phyloP scores from a whole-genome alignment of 352 stramenopile species.

The Phytophthora fragariaefolia region DNA sequence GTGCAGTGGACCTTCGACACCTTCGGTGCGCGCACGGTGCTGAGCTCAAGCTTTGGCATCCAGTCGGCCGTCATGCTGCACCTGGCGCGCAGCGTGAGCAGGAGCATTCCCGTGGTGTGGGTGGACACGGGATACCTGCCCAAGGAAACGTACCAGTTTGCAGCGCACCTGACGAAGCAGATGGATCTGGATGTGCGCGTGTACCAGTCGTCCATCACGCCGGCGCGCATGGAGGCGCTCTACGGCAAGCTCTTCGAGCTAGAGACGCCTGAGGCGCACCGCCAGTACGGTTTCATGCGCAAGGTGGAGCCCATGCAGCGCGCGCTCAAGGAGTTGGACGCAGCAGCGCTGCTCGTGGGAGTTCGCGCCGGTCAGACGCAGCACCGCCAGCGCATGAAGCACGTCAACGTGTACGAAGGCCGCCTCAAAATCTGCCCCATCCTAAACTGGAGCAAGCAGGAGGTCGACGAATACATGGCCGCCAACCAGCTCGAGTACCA shows the following conservation, averaged over 20 bases:
- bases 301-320: slow-evolving; percentile 91
- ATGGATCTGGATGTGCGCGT: slow-evolving; percentile 77
- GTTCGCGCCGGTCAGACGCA: slow-evolving; percentile 82
- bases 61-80: slow-evolving; percentile 88
- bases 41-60: slow-evolving; percentile 90
- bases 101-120: slow-evolving; percentile 75
- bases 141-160: slow-evolving; percentile 87
- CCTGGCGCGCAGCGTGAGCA: slow-evolving; percentile 58
- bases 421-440: slow-evolving; percentile 90
- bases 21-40: slow-evolving; percentile 67
- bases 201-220: slow-evolving; percentile 78
- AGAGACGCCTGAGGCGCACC: slow-evolving; percentile 73
- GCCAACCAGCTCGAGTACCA: slow-evolving; percentile 76
- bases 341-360: slow-evolving; percentile 74
- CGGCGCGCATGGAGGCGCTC: slow-evolving; percentile 85
- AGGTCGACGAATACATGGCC: slow-evolving; percentile 83
- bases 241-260: slow-evolving; percentile 87
- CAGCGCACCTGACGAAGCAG: slow-evolving; percentile 61
- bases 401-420: slow-evolving; percentile 83
- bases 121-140: slow-evolving; percentile 89
- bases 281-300: slow-evolving; percentile 80
- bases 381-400: slow-evolving; percentile 71
- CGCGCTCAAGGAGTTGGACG: slow-evolving; percentile 62
- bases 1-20: slow-evolving; percentile 75
- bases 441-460: slow-evolving; percentile 76